Conservation (phyloP, 768 basidiomycete genomes). For the Mycena vulgaris region DNA sequence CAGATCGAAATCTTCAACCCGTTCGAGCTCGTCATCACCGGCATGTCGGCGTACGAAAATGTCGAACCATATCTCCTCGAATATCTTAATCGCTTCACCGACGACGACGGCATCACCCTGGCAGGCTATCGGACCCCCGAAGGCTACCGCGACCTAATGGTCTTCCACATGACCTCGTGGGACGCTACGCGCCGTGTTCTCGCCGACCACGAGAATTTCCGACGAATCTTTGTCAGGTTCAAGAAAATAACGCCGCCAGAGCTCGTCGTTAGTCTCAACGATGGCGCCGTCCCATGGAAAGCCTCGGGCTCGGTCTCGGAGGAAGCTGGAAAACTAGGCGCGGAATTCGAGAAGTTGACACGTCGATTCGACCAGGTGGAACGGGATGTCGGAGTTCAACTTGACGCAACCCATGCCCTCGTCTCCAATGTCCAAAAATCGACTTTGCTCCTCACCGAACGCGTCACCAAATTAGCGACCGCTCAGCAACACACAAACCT, state of each 20-base stretch:
- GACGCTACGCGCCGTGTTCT: neutral
- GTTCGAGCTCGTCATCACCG: neutral
- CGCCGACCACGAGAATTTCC: neutral
- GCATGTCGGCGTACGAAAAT: neutral
- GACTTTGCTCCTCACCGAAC: neutral
- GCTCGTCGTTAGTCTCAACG: constrained; percentile 1
- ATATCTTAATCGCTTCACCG: neutral
- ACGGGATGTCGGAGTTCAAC: neutral
- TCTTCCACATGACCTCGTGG: constrained; percentile 4
- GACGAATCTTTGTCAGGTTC: neutral
- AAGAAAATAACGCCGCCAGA: neutral
- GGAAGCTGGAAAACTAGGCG: neutral
- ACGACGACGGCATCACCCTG: neutral
- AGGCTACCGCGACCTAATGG: neutral
- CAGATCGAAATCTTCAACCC: neutral
- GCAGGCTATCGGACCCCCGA: neutral
- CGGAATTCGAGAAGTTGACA: neutral
- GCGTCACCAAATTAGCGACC: neutral
- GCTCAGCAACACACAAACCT: neutral
- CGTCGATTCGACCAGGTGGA: neutral
- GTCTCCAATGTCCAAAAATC: neutral
- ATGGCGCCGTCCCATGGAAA: constrained; percentile 4
- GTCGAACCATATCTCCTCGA: neutral
- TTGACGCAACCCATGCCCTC: neutral
- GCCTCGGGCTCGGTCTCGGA: neutral